These are phyloP conservation scores for Thinopyrum elongatum DNA, from an alignment of 176 grass and related monocot genomes.

Conservation along the genomic window DNA sequence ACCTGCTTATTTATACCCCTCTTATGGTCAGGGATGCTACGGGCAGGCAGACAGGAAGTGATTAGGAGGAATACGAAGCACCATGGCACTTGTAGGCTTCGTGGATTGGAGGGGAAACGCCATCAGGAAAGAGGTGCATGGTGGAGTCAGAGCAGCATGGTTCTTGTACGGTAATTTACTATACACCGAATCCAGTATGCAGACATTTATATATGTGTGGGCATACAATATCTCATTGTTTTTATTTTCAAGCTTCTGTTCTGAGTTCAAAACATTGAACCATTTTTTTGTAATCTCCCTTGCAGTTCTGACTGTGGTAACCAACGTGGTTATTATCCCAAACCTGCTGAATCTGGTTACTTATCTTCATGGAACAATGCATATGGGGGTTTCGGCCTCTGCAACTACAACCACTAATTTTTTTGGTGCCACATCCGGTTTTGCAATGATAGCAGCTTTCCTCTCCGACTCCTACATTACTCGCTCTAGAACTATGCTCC, in stretches of 20 bases:
- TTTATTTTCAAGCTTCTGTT: conserved; percentile 3
- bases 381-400: not conserved
- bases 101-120: conserved; percentile 1
- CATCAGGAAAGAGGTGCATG: conserved; percentile 11
- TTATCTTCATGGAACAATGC: conserved; percentile 15
- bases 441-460: conserved; percentile 18
- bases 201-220: not conserved
- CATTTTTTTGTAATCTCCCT: not conserved
- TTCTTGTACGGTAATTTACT: conserved; percentile 11
- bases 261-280: not conserved
- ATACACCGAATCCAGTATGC: not conserved
- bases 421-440: conserved; percentile 14
- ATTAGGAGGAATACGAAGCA: conserved; percentile 2
- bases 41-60: not conserved
- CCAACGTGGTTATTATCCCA: conserved; percentile 18
- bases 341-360: not conserved
- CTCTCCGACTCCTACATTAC: conserved; percentile 14
- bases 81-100: not conserved
- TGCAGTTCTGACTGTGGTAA: conserved; percentile 9
- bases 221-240: not conserved
- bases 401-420: conserved; percentile 14
- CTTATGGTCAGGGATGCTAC: not conserved
- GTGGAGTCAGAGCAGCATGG: conserved; percentile 18
- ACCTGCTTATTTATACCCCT: conserved; percentile 10
- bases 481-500: conserved; percentile 3